Evolutionary conservation across 2,329 filamentous ascomycete genomes (phyloP).

Genomic region (Alternaria sp.): DNA sequence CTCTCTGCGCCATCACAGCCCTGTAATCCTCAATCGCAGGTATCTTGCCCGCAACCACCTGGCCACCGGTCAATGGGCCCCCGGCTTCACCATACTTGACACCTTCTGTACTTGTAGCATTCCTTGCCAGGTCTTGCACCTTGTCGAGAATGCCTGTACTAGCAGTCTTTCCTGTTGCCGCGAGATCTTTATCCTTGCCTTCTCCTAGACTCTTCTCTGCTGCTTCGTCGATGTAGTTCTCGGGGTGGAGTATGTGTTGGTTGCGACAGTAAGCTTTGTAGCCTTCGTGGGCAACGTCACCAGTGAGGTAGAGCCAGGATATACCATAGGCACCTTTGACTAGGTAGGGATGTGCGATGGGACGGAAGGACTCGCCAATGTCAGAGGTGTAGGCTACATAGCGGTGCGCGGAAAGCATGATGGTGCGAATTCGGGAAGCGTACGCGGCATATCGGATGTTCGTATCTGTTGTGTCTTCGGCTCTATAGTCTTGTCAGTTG

Average conservation of each 20-base stretch:
- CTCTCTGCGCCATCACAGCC: slow-evolving; percentile 89
- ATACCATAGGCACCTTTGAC: slow-evolving; percentile 86
- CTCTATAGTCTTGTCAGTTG: slow-evolving; percentile 56
- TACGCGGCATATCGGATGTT: slow-evolving; percentile 93
- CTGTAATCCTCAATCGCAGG: slow-evolving; percentile 87
- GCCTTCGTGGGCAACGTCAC: slow-evolving; percentile 90
- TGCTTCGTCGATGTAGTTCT: slow-evolving; percentile 50
- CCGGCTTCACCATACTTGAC: slow-evolving; percentile 32
- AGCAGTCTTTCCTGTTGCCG: slow-evolving; percentile 25
- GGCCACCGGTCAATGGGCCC: slow-evolving; percentile 30
- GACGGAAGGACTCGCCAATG: slow-evolving; percentile 94
- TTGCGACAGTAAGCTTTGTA: slow-evolving; percentile 95
- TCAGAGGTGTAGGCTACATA: slow-evolving; percentile 98
- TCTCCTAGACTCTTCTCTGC: slow-evolving; percentile 20
- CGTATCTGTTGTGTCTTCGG: slow-evolving; percentile 81
- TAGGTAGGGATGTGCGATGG: slow-evolving; percentile 84
- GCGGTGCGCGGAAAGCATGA: slow-evolving; percentile 87
- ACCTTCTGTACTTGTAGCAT: slow-evolving; percentile 28
- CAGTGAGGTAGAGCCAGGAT: slow-evolving; percentile 90
- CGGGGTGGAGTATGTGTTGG: slow-evolving; percentile 75
- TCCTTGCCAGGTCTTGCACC: slow-evolving; percentile 36
- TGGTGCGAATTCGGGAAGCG: slow-evolving; percentile 81
- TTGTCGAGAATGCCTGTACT: slow-evolving; percentile 22
- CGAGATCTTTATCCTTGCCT: slow-evolving; percentile 51
- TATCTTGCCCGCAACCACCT: slow-evolving; percentile 56